Conservation (phyloP, 441 rosid genomes). For the Lepidium campestre region DNA sequence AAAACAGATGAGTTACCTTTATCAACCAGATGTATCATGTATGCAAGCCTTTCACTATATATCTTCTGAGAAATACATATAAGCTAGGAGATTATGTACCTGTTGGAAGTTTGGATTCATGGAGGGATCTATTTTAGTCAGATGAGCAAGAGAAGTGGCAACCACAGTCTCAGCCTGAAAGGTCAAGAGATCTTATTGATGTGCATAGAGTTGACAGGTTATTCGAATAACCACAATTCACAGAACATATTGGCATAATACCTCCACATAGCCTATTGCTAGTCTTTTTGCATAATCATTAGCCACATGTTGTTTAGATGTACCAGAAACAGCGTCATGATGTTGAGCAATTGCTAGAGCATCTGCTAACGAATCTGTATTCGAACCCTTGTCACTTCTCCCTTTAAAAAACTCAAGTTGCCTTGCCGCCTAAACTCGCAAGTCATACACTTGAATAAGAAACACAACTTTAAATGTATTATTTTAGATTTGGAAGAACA, state of each 20-base stretch:
- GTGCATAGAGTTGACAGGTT: constrained; percentile 1
- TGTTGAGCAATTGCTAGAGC: constrained; percentile 95
- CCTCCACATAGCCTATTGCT: constrained; percentile 86
- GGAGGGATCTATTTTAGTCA: constrained; percentile 44
- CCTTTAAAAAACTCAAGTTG: constrained; percentile 91
- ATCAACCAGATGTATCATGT: neutral
- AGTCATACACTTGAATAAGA: constrained; percentile 6
- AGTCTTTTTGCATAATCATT: constrained; percentile 90
- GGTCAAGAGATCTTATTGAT: constrained; percentile 5
- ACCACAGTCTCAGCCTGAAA: constrained; percentile 89
- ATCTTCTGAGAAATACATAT: neutral
- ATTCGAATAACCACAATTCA: constrained; percentile 8
- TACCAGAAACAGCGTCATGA: constrained; percentile 97
- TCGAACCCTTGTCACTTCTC: constrained; percentile 60
- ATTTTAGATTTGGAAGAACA: constrained; percentile 1
- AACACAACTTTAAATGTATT: neutral
- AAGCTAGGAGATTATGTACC: constrained; percentile 40
- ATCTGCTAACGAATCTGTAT: constrained; percentile 82
- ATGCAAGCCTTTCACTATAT: neutral
- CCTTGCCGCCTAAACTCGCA: constrained; percentile 71
- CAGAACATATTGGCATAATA: constrained; percentile 14
- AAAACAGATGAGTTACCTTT: neutral
- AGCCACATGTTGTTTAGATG: constrained; percentile 96
- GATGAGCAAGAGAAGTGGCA: constrained; percentile 72
- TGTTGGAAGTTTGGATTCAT: constrained; percentile 58